These are phyloP conservation scores for Pseudoturritis turrita DNA, from an alignment of 345 rosid genomes.

Conservation along the genomic window DNA sequence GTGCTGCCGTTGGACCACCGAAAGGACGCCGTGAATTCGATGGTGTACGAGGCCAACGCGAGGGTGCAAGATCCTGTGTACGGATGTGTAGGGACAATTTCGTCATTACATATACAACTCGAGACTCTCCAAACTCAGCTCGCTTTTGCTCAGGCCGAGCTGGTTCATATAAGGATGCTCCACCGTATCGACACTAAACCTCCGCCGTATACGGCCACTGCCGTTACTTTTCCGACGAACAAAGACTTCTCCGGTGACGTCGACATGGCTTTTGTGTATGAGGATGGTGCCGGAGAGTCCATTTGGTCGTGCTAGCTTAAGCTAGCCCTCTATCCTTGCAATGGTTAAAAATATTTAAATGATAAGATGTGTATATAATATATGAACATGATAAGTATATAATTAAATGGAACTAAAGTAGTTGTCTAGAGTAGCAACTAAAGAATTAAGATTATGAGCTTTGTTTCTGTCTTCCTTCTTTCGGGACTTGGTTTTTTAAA, in stretches of 20 bases:
- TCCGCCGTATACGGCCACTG: constrained; percentile 4
- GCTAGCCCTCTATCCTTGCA: neutral
- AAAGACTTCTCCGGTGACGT: constrained; percentile 12
- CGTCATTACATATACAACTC: constrained; percentile 70
- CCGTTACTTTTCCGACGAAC: constrained; percentile 9
- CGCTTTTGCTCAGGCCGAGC: constrained; percentile 79
- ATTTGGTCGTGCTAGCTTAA: constrained; percentile 28
- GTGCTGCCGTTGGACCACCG: constrained; percentile 59
- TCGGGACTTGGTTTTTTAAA: too few species aligned
- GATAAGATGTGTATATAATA: neutral
- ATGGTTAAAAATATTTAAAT: neutral
- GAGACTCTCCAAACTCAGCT: constrained; percentile 73
- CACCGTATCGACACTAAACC: constrained; percentile 16
- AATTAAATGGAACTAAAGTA: neutral
- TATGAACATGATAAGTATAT: neutral
- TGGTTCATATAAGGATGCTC: constrained; percentile 49
- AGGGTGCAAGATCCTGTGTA: constrained; percentile 86
- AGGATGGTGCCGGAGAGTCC: constrained; percentile 16
- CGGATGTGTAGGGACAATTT: constrained; percentile 86
- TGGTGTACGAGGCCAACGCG: constrained; percentile 92
- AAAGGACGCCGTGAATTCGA: constrained; percentile 88
- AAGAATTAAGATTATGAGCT: neutral
- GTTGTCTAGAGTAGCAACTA: neutral
- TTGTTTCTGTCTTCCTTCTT: neutral
- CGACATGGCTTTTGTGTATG: constrained; percentile 18